Percentiles rank a stretch among this genome's conserved stretches.
phyloP scores from a whole-genome alignment of 2,329 filamentous ascomycete species.

The Knoxdaviesia proteae region DNA sequence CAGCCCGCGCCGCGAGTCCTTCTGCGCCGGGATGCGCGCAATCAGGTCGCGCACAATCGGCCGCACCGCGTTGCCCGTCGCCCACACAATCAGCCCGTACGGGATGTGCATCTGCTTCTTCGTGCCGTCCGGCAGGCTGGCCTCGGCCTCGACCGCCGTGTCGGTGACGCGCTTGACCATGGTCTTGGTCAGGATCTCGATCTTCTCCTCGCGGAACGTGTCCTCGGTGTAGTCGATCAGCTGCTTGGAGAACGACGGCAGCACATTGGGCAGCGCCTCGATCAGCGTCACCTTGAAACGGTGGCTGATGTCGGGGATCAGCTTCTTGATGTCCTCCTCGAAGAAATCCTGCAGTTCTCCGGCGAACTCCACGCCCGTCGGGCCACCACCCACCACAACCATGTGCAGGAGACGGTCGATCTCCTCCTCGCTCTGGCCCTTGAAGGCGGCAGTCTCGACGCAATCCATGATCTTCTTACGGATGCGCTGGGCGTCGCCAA shows the following conservation, averaged over 20 bases:
- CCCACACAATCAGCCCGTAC: constrained; percentile 94
- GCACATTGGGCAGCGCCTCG: constrained; percentile 85
- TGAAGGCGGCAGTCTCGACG: constrained; percentile 95
- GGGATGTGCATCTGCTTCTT: constrained; percentile 69
- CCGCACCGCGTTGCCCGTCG: constrained; percentile 86
- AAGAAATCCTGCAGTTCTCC: constrained; percentile 98
- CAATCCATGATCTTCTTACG: constrained; percentile 99
- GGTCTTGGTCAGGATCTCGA: constrained; percentile 93
- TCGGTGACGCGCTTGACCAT: constrained; percentile 96
- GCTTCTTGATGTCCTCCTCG: constrained; percentile 92
- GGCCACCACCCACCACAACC: constrained; percentile 86
- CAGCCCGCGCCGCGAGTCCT: constrained; percentile 82
- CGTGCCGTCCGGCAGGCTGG: constrained; percentile 59
- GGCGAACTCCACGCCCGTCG: constrained; percentile 94
- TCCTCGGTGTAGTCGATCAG: constrained; percentile 98
- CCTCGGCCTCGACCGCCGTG: constrained; percentile 80
- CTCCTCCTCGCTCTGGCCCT: constrained; percentile 77
- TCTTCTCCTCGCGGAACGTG: constrained; percentile 97
- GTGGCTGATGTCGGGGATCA: constrained; percentile 84
- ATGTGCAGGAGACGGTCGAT: constrained; percentile 90
- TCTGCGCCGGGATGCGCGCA: constrained; percentile 77
- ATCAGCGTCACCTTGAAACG: constrained; percentile 96
- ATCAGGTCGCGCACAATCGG: constrained; percentile 83
- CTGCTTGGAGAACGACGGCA: constrained; percentile 97
- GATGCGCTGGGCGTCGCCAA: constrained; percentile 85